Evolutionary conservation across 495 filamentous ascomycete genomes (phyloP).

Genomic region (Xylaria longipes): DNA sequence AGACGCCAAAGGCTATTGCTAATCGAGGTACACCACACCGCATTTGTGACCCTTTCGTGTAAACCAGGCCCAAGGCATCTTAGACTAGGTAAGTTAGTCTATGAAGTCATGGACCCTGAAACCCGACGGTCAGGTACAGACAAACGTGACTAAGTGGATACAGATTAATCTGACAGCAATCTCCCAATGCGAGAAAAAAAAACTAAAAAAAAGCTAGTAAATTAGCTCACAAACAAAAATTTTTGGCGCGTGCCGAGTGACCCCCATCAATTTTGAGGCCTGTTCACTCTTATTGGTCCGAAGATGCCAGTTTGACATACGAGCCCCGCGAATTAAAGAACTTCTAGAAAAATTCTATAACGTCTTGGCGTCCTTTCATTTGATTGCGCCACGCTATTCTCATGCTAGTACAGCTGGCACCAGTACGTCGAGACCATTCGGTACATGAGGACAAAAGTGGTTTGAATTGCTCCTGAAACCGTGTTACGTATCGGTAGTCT

Average conservation of each 20-base stretch:
- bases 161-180: conserved; percentile 21
- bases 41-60: conserved; percentile 23
- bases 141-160: conserved; percentile 19
- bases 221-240: conserved; percentile 15
- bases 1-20: background rate
- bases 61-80: background rate
- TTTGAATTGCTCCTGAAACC: conserved; percentile 9
- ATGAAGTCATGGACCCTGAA: conserved; percentile 29
- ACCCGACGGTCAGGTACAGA: conserved; percentile 18
- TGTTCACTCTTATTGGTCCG: background rate
- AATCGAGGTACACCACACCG: conserved; percentile 18
- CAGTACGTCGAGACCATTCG: background rate
- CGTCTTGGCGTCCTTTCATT: conserved; percentile 3
- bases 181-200: conserved; percentile 18
- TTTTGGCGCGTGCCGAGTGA: conserved; percentile 15
- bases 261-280: conserved; percentile 8
- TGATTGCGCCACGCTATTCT: background rate
- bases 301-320: background rate
- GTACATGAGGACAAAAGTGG: background rate
- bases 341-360: conserved; percentile 26
- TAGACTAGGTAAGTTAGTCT: background rate
- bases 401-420: background rate
- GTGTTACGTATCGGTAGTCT: background rate
- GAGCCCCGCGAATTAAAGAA: conserved; percentile 2
- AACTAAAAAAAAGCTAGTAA: background rate